Conservation (phyloP, 1,139 yeast species). For the Hansenula sp. region DNA sequence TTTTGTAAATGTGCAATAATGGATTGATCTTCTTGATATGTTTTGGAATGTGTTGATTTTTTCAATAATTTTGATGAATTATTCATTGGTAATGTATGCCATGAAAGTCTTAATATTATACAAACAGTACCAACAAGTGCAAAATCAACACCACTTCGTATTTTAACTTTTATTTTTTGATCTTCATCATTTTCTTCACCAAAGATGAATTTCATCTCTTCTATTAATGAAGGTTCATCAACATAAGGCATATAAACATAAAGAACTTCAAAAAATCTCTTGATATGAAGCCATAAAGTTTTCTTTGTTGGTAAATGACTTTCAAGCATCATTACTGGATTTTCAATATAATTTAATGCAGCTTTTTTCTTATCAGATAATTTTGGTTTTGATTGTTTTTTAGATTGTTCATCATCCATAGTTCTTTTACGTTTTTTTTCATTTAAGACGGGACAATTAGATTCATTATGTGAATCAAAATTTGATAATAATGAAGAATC, state of each 20-base stretch:
- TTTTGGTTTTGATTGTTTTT: slow-evolving; percentile 15
- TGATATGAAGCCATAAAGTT: slow-evolving; percentile 32
- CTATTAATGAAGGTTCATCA: slow-evolving; percentile 33
- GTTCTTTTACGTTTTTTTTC: neutral
- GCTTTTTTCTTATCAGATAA: neutral
- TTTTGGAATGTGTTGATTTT: slow-evolving; percentile 11
- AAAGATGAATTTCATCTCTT: slow-evolving; percentile 26
- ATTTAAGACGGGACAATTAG: neutral
- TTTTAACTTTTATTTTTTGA: slow-evolving; percentile 24
- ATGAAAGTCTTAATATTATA: slow-evolving; percentile 43
- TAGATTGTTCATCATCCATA: slow-evolving; percentile 19
- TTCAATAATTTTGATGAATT: slow-evolving; percentile 16
- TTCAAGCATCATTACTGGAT: slow-evolving; percentile 32
- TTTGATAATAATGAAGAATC: slow-evolving; percentile 24
- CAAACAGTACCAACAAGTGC: slow-evolving; percentile 37
- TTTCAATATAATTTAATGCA: slow-evolving; percentile 11
- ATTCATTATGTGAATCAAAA: neutral
- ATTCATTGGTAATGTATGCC: slow-evolving; percentile 43
- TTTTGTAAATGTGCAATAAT: slow-evolving; percentile 12
- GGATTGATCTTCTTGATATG: slow-evolving; percentile 15
- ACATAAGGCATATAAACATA: slow-evolving; percentile 37
- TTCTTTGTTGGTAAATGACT: slow-evolving; percentile 33
- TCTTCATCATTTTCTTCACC: slow-evolving; percentile 26
- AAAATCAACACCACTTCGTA: slow-evolving; percentile 20
- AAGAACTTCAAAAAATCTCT: slow-evolving; percentile 34